Base-by-base conservation (phyloP, 495 filamentous ascomycete genomes). In the Daldinia caldariorum region DNA sequence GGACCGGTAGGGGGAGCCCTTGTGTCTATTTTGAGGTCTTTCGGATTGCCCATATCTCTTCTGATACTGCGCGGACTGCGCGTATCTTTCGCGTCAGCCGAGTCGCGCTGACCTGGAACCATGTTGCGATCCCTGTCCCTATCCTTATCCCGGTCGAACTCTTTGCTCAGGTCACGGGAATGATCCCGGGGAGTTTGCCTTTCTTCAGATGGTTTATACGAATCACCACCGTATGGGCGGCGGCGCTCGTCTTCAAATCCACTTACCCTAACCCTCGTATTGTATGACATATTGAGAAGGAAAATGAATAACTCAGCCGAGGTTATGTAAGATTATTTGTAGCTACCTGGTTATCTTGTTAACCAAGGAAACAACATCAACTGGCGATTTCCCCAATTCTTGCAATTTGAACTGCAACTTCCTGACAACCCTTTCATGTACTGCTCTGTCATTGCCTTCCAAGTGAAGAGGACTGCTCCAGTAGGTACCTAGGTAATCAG, bases 361-460 rank as follows among this genome's bases (percentile, higher is more conserved):
- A 49, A 22, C 34, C 7, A 58, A 18, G 43, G 43, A 47, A 47
- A 53, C 2, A 49, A 38, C 20, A 22, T 13, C 10, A 35, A 20
- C 16, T 16, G 9, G 35, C 13, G 16, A 6, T 35, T 58, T 14
- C 35, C 59, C 59, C 37, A n/a, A 37, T 63, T 54, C 22, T 53
- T 43, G 16, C 49, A 29, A 14, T 69, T 62, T 51, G 58, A 14
- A 43, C 18, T 53, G 59, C 60, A 58, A 59, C 58, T 69, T 69
- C 47, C 59, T 45, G 20, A 34, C 31, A 59, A 38, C n/a, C 53
- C 53, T 51, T 3, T 53, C 35, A 69, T 47, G n/a, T 62, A 14
- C 50, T 37, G 39, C 31, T 58, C 20, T 58, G 49, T 34, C 66
- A 69, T 69, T 53, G 61, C 66, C 66, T 43, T 37, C 10, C n/a